A percentile compares a stretch with the other conserved stretches of the same genome.
Evolutionary conservation across 2,329 filamentous ascomycete genomes (phyloP).

Genomic region (Hypoxylon sp.): DNA sequence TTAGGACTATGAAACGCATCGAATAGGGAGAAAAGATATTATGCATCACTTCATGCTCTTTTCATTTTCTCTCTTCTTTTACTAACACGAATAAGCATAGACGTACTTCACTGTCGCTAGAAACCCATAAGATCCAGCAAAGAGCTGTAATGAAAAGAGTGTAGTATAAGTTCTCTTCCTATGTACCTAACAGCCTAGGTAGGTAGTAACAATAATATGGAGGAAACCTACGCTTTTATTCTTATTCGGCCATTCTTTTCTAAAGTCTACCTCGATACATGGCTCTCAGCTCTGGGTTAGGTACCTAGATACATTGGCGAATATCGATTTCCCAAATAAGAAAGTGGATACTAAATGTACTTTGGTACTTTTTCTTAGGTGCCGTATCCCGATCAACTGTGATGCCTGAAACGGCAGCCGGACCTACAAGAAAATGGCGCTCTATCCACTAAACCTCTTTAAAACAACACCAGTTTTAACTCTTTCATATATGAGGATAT

Average conservation of each 20-base stretch:
- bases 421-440: too few relatives aligned
- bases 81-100: too few relatives aligned
- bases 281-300: background rate
- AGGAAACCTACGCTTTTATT: background rate
- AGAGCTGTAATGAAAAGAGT: background rate
- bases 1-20: too few relatives aligned
- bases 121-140: background rate
- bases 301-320: background rate
- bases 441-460: too few relatives aligned
- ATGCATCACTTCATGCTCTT: too few relatives aligned
- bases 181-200: too few relatives aligned
- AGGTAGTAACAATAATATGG: background rate
- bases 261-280: background rate
- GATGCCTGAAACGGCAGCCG: conserved; percentile 12
- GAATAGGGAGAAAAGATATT: too few relatives aligned
- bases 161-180: background rate
- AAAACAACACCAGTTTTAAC: too few relatives aligned
- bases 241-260: background rate
- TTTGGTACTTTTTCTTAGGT: background rate
- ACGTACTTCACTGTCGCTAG: background rate
- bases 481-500: too few relatives aligned
- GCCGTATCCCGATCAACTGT: conserved; percentile 10
- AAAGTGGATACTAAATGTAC: conserved; percentile 8
- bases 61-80: background rate
- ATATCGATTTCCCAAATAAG: conserved; percentile 2